Base-by-base conservation (phyloP, 1,139 yeast genomes). In the Yamadazyma atlantica region DNA sequence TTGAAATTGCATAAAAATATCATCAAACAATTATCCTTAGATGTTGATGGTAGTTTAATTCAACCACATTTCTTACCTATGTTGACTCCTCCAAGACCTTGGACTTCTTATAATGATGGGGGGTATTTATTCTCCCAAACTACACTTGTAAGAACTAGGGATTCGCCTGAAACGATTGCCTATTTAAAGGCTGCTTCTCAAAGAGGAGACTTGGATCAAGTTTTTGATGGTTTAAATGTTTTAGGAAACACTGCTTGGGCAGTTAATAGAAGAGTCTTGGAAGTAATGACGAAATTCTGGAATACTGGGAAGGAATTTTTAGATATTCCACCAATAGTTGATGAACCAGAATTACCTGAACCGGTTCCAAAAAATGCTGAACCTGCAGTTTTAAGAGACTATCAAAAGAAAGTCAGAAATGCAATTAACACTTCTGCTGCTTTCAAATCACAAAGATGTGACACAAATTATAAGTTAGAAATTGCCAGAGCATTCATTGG, bases 161-260 rank as follows among this genome's bases (percentile, higher is more conserved):
- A 87, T 50, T 81, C 95, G 1, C 90, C 95, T 0, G 99, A 92
- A 60, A 96, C 94, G 43, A 60, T 75, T 18, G 96, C 96, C 0
- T 92, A 92, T 54, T 69, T 92, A 36, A 82, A 79, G 50, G 94
- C 95, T 0, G 96, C 96, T 1, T 78, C 89, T 7, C 82, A 80
- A 25, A 73, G 82, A 36, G 79, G 82, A 6, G 80, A 78, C 36
- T 66, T 92, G 45, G 77, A 77, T 31, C 64, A 69, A 16, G 84
- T 92, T 13, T 85, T 82, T 53, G 77, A 80, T 37, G 98, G 97
- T 2, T 70, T 94, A 40, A 90, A 90, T 55, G 95, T 87, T 8
- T 66, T 94, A 40, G 97, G 98, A 10, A 65, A 74, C 30, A 87
- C 97, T 1, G 76, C 96, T 0, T 92, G 99, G 99, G 85, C 97